Percentiles rank a stretch among this genome's conserved stretches.
Conservation (phyloP, 208 protist genomes). For the Acanthamoeba healyi region DNA sequence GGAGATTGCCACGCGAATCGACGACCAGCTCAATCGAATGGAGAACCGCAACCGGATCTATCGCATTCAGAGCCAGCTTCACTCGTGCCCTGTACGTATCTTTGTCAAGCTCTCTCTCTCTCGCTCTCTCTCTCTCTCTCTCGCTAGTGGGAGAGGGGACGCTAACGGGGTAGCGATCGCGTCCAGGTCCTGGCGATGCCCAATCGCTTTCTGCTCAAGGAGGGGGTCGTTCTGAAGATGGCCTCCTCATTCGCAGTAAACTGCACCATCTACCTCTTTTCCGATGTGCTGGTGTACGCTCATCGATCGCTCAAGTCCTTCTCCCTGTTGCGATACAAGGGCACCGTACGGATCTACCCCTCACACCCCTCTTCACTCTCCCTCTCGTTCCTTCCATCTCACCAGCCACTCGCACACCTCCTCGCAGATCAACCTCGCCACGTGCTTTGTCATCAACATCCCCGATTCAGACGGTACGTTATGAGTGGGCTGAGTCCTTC, state of each 20-base stretch:
- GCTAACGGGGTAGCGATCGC: not conserved
- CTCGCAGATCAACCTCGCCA: not conserved
- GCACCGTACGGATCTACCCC: not conserved
- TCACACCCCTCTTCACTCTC: not conserved
- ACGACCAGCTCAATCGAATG: slow-evolving; percentile 43
- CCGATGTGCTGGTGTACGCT: slow-evolving; percentile 54
- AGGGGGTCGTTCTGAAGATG: slow-evolving; percentile 63
- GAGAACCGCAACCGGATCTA: slow-evolving; percentile 56
- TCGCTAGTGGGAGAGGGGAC: not conserved
- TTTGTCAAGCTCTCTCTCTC: not conserved
- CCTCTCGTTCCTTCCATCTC: not conserved
- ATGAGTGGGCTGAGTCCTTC: not conserved
- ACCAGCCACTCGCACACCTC: not conserved
- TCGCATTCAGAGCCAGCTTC: slow-evolving; percentile 30
- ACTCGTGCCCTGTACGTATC: not conserved
- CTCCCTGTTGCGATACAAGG: slow-evolving; percentile 59
- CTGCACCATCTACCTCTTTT: slow-evolving; percentile 69
- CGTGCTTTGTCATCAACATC: not conserved
- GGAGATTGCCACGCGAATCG: slow-evolving; percentile 23
- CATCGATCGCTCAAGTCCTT: slow-evolving; percentile 63
- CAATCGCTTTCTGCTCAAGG: slow-evolving; percentile 1
- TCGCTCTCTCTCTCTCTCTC: not conserved
- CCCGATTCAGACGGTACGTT: slow-evolving; percentile 11
- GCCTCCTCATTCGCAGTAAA: slow-evolving; percentile 14
- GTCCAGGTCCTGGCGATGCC: not conserved